Evolutionary conservation across 768 basidiomycete species (phyloP).

Genomic region (Hypholoma sublateritium): DNA sequence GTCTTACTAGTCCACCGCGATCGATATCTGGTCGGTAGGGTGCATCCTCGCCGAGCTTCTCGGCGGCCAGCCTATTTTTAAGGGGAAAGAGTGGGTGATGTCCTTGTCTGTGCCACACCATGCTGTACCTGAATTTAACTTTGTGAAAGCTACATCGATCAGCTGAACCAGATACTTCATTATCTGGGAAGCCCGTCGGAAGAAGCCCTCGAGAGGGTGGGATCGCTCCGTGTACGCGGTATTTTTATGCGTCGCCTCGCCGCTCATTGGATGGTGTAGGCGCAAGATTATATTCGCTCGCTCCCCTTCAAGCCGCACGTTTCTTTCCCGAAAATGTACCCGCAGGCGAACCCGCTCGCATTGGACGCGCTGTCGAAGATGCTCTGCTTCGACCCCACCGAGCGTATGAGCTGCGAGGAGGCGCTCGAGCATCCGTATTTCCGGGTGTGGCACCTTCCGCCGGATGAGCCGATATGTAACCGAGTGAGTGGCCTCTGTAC

Average conservation of each 20-base stretch:
- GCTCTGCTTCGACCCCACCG: constrained; percentile 94
- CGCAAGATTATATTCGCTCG: constrained; percentile 97
- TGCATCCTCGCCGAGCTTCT: constrained; percentile 93
- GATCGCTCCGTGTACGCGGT: constrained; percentile 78
- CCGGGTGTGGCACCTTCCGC: constrained; percentile 96
- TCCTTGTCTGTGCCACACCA: not conserved
- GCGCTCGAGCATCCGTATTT: constrained; percentile 94
- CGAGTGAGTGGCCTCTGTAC: constrained; percentile 42
- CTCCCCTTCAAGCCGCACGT: constrained; percentile 95
- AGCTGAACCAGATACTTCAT: constrained; percentile 96
- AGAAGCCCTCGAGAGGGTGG: constrained; percentile 93
- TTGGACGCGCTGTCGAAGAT: constrained; percentile 90
- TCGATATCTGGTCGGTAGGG: constrained; percentile 96
- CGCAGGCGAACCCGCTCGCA: constrained; percentile 89
- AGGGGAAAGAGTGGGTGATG: constrained; percentile 86
- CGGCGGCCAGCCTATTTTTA: constrained; percentile 94
- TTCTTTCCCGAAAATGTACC: constrained; percentile 88
- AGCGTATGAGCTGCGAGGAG: constrained; percentile 94
- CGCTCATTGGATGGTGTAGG: constrained; percentile 42
- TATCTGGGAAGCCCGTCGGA: constrained; percentile 99
- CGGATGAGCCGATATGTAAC: constrained; percentile 88
- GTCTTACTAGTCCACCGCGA: constrained; percentile 67
- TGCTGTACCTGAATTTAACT: not conserved
- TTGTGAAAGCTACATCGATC: constrained; percentile 83
- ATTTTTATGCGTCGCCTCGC: constrained; percentile 1